Percentiles rank a stretch among this genome's conserved stretches.
These are phyloP conservation scores for Plasmodium chabaudi DNA, from an alignment of 169 alveolate species.

Conservation along the genomic window DNA sequence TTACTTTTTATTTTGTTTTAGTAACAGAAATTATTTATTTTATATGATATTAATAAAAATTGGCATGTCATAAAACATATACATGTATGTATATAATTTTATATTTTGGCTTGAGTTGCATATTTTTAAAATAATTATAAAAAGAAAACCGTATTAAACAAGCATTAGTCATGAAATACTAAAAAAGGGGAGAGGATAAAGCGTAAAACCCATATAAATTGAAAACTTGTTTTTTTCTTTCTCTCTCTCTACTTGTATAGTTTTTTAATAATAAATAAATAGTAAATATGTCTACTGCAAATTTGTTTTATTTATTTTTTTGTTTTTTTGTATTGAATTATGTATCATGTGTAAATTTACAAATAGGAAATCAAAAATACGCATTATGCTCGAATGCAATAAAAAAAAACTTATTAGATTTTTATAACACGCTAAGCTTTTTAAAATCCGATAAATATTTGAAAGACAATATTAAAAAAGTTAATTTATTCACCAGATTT, in stretches of 20 bases:
- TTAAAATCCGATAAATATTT: slow-evolving; percentile 68
- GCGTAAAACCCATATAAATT: too few species aligned
- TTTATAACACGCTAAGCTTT: slow-evolving; percentile 48
- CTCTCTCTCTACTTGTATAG: not conserved
- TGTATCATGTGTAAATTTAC: slow-evolving; percentile 69
- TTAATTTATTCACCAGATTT: slow-evolving; percentile 63
- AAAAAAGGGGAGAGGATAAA: slow-evolving; percentile 13
- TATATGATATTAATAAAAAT: slow-evolving; percentile 8
- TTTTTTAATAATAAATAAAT: slow-evolving; percentile 7
- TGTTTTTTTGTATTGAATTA: slow-evolving; percentile 59
- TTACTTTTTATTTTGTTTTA: not conserved
- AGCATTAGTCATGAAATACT: slow-evolving; percentile 22
- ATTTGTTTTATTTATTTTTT: slow-evolving; percentile 26
- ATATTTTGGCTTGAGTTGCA: slow-evolving; percentile 35
- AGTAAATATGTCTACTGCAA: slow-evolving; percentile 42
- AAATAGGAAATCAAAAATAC: slow-evolving; percentile 74
- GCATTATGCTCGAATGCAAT: slow-evolving; percentile 47
- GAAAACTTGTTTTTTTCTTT: slow-evolving; percentile 6
- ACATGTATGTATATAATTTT: slow-evolving; percentile 3
- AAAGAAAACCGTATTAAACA: slow-evolving; percentile 2
- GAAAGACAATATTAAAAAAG: slow-evolving; percentile 67
- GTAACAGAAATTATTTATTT: slow-evolving; percentile 1
- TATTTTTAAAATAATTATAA: slow-evolving; percentile 21
- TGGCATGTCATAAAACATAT: slow-evolving; percentile 20
- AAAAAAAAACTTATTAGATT: slow-evolving; percentile 55